phyloP scores from a whole-genome alignment of 306 rosid genomes.

The Sindora glabra region DNA sequence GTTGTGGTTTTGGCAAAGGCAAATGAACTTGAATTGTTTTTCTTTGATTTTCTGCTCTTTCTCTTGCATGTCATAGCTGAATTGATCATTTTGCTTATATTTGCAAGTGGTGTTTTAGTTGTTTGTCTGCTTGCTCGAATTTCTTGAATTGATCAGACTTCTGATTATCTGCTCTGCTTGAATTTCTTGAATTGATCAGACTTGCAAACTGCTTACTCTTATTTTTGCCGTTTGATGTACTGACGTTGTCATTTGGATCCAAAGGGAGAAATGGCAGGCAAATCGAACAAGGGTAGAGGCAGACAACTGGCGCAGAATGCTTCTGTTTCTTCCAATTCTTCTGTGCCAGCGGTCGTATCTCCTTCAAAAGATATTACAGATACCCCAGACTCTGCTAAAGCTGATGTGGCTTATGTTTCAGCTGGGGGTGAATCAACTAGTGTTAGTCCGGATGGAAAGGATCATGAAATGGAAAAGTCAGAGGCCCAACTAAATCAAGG shows the following conservation, averaged over 20 bases:
- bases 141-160: neutral
- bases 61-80: neutral
- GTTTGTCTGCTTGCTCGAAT: neutral
- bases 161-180: neutral
- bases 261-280: constrained; percentile 74
- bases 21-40: neutral
- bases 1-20: neutral
- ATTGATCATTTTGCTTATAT: neutral
- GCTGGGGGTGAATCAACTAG: constrained; percentile 23
- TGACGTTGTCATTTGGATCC: constrained; percentile 10
- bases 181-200: neutral
- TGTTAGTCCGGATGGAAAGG: constrained; percentile 33
- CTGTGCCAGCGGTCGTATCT: constrained; percentile 31
- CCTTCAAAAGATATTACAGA: constrained; percentile 20
- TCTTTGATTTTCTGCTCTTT: neutral
- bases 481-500: constrained; percentile 70
- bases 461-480: constrained; percentile 32
- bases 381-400: constrained; percentile 21
- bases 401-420: constrained; percentile 35
- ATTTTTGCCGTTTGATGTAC: neutral
- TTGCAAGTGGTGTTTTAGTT: neutral
- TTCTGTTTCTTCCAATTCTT: constrained; percentile 12
- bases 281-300: constrained; percentile 66
- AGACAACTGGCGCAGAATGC: constrained; percentile 38
- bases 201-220: neutral